Percentiles rank a stretch among this genome's conserved stretches.
These are phyloP conservation scores for Penicillium palitans DNA, from an alignment of 2,329 filamentous ascomycete species.

Conservation along the genomic window DNA sequence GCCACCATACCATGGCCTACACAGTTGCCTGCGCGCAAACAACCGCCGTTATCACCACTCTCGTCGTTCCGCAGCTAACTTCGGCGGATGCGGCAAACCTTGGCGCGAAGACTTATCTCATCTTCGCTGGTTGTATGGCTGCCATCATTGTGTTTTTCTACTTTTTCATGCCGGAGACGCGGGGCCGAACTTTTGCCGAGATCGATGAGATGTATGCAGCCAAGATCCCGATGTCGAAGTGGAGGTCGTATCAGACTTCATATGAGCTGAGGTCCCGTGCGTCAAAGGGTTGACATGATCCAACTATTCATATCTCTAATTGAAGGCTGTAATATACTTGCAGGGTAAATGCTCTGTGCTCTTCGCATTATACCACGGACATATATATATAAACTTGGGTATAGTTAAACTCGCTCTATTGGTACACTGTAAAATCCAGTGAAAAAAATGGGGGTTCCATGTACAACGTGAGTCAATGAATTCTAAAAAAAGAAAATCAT, in stretches of 20 bases:
- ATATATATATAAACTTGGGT: background rate
- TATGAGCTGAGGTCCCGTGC: slow-evolving; percentile 17
- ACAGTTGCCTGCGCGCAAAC: slow-evolving; percentile 38
- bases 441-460: background rate
- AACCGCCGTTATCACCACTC: slow-evolving; percentile 43
- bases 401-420: background rate
- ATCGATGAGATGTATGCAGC: slow-evolving; percentile 40
- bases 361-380: background rate
- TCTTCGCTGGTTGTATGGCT: slow-evolving; percentile 37
- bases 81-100: slow-evolving; percentile 35
- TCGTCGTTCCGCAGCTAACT: slow-evolving; percentile 40
- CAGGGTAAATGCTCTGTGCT: background rate
- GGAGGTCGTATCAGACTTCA: slow-evolving; percentile 33
- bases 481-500: background rate
- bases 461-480: background rate
- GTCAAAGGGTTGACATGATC: background rate
- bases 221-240: slow-evolving; percentile 34
- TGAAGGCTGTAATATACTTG: background rate
- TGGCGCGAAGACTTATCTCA: slow-evolving; percentile 37
- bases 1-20: slow-evolving; percentile 41
- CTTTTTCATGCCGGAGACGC: slow-evolving; percentile 34
- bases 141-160: slow-evolving; percentile 32
- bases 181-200: slow-evolving; percentile 34
- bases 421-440: background rate
- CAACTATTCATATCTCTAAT: too few relatives aligned